A percentile compares a stretch with the other conserved stretches of the same genome.
These are phyloP conservation scores for Taphrina pruni DNA, from an alignment of 1,139 yeast species.

Conservation along the genomic window DNA sequence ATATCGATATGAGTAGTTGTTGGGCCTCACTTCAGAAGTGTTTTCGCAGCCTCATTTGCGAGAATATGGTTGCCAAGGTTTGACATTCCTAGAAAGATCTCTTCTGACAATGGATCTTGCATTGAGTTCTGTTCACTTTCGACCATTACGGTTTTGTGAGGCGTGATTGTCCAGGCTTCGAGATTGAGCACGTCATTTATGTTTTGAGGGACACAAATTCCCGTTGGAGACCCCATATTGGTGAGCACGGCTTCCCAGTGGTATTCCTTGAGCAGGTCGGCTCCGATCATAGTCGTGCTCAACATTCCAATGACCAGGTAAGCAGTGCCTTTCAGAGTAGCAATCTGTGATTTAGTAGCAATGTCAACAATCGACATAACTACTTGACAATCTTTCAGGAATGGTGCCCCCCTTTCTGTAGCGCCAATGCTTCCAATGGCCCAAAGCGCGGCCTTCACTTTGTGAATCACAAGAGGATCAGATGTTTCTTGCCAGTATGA, in stretches of 20 bases:
- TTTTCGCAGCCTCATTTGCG: slow-evolving; percentile 69
- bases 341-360: slow-evolving; percentile 62
- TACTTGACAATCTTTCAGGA: slow-evolving; percentile 67
- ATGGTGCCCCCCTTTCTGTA: slow-evolving; percentile 51
- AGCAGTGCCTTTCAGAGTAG: slow-evolving; percentile 66
- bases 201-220: slow-evolving; percentile 54
- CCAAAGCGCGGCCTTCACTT: slow-evolving; percentile 81
- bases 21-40: slow-evolving; percentile 52
- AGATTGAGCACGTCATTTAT: slow-evolving; percentile 45
- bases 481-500: slow-evolving; percentile 51
- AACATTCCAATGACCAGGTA: slow-evolving; percentile 79
- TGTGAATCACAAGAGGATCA: slow-evolving; percentile 51
- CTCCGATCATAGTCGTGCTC: slow-evolving; percentile 75
- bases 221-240: slow-evolving; percentile 60
- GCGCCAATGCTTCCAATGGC: slow-evolving; percentile 84
- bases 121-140: slow-evolving; percentile 32
- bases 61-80: slow-evolving; percentile 68
- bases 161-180: slow-evolving; percentile 26
- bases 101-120: slow-evolving; percentile 56
- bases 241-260: slow-evolving; percentile 73
- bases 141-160: neutral
- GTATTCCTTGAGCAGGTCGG: slow-evolving; percentile 81
- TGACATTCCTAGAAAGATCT: slow-evolving; percentile 59
- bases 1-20: neutral
- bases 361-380: slow-evolving; percentile 62